A percentile compares a stretch with the other conserved stretches of the same genome.
phyloP scores from a whole-genome alignment of 768 basidiomycete species.

The Lactarius quietus region DNA sequence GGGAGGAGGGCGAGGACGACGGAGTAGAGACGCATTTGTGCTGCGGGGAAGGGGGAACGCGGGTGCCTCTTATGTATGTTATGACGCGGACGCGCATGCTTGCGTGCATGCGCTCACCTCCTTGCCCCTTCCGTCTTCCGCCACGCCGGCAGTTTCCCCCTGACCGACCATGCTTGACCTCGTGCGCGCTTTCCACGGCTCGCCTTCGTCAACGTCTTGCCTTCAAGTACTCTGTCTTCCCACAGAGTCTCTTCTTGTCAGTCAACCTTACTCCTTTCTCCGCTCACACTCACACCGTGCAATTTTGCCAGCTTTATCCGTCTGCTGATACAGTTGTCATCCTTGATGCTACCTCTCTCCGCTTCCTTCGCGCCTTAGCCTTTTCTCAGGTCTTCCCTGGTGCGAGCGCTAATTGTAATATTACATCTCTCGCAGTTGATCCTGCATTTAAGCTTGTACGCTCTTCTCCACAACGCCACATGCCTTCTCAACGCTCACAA shows the following conservation, averaged over 20 bases:
- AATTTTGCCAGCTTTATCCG: constrained; percentile 54
- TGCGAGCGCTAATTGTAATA: constrained; percentile 35
- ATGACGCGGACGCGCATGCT: constrained; percentile 4
- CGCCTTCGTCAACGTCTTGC: constrained; percentile 52
- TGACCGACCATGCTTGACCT: constrained; percentile 44
- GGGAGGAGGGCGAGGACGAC: constrained; percentile 32
- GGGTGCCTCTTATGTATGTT: constrained; percentile 1
- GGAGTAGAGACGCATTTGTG: constrained; percentile 18
- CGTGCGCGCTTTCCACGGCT: constrained; percentile 43
- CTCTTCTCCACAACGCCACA: constrained; percentile 23
- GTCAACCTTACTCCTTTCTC: constrained; percentile 29
- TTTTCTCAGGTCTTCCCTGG: constrained; percentile 82
- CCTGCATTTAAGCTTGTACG: constrained; percentile 78
- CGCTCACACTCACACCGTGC: constrained; percentile 16
- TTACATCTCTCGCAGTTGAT: constrained; percentile 68
- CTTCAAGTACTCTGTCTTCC: constrained; percentile 49
- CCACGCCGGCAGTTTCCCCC: background rate
- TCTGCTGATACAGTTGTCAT: constrained; percentile 68
- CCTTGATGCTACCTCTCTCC: constrained; percentile 64
- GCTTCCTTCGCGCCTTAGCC: constrained; percentile 64
- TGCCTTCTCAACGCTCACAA: background rate
- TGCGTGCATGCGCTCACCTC: background rate
- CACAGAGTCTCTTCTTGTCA: constrained; percentile 55
- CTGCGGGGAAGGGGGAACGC: constrained; percentile 8
- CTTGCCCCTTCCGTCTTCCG: background rate